Conservation (phyloP, 768 basidiomycete genomes). For the Podaxis mareebaensis region DNA sequence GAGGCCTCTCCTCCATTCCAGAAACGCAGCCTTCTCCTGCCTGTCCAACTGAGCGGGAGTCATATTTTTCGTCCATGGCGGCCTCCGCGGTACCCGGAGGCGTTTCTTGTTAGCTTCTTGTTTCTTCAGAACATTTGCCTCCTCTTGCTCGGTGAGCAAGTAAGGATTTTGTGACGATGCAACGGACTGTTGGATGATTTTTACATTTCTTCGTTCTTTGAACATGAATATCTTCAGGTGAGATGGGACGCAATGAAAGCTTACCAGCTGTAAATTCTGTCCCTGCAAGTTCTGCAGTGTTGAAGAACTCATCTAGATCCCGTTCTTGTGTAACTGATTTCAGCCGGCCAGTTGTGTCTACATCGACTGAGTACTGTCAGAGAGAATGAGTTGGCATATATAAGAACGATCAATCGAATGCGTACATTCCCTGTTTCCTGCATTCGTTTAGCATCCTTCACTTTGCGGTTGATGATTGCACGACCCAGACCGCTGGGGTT, state of each 20-base stretch:
- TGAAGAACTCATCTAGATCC: conserved; percentile 95
- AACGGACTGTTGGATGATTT: conserved; percentile 66
- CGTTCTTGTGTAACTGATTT: conserved; percentile 94
- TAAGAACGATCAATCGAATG: conserved; percentile 7
- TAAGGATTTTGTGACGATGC: conserved; percentile 75
- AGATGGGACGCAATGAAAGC: conserved; percentile 20
- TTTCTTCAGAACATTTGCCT: conserved; percentile 68
- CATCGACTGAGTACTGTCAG: conserved; percentile 73
- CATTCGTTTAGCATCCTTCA: conserved; percentile 66
- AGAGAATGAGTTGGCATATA: conserved; percentile 15
- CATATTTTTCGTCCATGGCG: conserved; percentile 85
- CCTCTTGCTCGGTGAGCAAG: conserved; percentile 81
- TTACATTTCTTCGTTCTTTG: conserved; percentile 77
- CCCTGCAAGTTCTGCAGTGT: conserved; percentile 91
- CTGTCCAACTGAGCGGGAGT: conserved; percentile 78
- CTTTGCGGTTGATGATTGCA: conserved; percentile 92
- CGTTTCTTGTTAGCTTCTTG: conserved; percentile 73
- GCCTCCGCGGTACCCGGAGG: conserved; percentile 86
- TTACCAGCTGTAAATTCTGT: conserved; percentile 95
- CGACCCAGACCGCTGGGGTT: conserved; percentile 87
- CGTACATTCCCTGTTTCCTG: conserved; percentile 71
- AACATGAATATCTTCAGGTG: conserved; percentile 9
- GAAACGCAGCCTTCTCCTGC: conserved; percentile 86
- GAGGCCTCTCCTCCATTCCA: conserved; percentile 90
- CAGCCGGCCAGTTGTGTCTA: conserved; percentile 66